phyloP scores from a whole-genome alignment of 148 eudicot genomes.

The Nyssa sinensis region DNA sequence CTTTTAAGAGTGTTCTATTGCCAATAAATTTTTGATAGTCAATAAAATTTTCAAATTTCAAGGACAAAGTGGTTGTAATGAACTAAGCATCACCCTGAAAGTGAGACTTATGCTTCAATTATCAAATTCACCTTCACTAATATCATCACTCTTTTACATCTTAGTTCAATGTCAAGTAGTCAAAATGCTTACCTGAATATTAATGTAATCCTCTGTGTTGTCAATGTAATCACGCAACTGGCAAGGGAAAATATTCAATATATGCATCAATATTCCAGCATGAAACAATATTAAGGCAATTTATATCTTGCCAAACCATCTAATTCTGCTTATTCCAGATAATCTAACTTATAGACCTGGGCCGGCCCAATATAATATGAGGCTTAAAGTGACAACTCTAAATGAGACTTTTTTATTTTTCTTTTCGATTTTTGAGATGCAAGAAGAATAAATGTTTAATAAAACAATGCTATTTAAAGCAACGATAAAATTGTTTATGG shows the following conservation, averaged over 20 bases:
- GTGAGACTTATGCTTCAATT: neutral
- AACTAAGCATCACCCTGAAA: too few species aligned
- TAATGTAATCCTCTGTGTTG: conserved; percentile 90
- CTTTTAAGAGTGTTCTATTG: neutral
- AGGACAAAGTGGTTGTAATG: too few species aligned
- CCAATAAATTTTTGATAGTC: too few species aligned
- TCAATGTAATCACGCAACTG: conserved; percentile 88
- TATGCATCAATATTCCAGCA: neutral
- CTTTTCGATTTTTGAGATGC: too few species aligned
- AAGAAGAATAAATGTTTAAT: too few species aligned
- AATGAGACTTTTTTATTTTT: too few species aligned
- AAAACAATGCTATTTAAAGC: too few species aligned
- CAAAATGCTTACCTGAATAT: conserved; percentile 64
- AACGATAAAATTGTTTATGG: too few species aligned
- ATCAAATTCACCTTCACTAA: neutral
- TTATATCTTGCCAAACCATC: neutral
- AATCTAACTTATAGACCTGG: neutral
- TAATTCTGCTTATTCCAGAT: neutral
- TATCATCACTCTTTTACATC: neutral
- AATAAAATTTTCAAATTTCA: too few species aligned
- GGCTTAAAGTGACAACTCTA: too few species aligned
- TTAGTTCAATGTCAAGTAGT: neutral
- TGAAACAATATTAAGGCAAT: neutral
- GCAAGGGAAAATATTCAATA: conserved; percentile 7
- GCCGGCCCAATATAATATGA: too few species aligned